phyloP scores from a whole-genome alignment of 805 yeast species.

The Candida namnaoensis region DNA sequence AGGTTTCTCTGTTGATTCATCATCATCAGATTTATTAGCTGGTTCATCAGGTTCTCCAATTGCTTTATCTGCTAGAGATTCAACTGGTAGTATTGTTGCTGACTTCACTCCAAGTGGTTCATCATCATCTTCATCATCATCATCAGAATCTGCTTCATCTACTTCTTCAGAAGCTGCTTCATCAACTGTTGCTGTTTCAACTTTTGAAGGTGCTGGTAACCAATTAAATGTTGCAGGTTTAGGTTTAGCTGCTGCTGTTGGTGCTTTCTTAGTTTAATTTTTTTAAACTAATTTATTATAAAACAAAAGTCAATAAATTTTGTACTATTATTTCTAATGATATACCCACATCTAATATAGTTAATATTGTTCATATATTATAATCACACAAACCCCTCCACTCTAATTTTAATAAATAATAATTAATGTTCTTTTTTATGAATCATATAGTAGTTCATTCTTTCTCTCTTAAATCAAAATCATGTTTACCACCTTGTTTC shows the following conservation, averaged over 20 bases:
- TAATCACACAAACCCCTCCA: too few relatives aligned
- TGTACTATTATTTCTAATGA: too few relatives aligned
- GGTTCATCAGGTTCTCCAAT: slow-evolving; percentile 6
- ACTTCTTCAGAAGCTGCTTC: slow-evolving; percentile 1
- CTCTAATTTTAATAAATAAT: too few relatives aligned
- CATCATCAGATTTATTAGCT: slow-evolving; percentile 4
- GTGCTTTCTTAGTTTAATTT: slow-evolving; percentile 19
- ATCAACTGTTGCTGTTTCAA: slow-evolving; percentile 2
- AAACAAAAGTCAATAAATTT: too few relatives aligned
- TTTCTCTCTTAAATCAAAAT: too few relatives aligned
- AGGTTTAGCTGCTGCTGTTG: slow-evolving; percentile 21
- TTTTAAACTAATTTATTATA: background rate
- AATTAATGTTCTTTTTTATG: too few relatives aligned
- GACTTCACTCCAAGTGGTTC: slow-evolving; percentile 16
- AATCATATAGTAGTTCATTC: too few relatives aligned
- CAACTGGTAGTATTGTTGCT: slow-evolving; percentile 15
- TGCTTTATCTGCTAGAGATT: slow-evolving; percentile 12
- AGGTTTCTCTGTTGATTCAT: slow-evolving; percentile 29
- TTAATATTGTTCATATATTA: too few relatives aligned
- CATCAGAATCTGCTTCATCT: slow-evolving; percentile 3
- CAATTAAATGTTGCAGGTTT: slow-evolving; percentile 10
- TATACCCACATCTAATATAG: too few relatives aligned
- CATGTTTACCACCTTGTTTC: too few relatives aligned
- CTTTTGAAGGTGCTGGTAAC: slow-evolving; percentile 14
- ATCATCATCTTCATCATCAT: slow-evolving; percentile 4